Conservation (phyloP, 768 basidiomycete genomes). For the Leccinum olivaceopallidum region DNA sequence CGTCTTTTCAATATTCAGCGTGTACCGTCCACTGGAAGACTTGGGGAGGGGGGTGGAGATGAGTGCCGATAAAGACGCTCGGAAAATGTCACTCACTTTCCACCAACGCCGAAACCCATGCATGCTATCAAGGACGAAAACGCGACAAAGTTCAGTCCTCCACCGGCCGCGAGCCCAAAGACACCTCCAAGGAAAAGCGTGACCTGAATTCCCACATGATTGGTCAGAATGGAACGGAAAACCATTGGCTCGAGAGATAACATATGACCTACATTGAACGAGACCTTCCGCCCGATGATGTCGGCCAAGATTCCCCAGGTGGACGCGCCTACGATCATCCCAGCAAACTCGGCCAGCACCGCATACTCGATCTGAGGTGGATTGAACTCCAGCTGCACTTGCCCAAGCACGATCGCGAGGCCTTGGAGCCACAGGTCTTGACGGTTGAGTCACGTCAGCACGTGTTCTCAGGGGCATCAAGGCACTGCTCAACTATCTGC, state of each 20-base stretch:
- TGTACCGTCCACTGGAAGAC: conserved; percentile 49
- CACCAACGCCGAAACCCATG: conserved; percentile 51
- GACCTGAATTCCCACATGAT: conserved; percentile 15
- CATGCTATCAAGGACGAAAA: conserved; percentile 48
- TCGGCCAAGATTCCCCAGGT: conserved; percentile 52
- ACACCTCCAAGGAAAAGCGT: conserved; percentile 41
- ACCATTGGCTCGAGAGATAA: not conserved
- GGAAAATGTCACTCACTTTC: conserved; percentile 41
- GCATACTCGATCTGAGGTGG: conserved; percentile 46
- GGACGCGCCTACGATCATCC: conserved; percentile 49
- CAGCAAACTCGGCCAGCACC: conserved; percentile 47
- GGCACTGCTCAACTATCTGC: conserved; percentile 42
- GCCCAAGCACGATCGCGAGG: conserved; percentile 45
- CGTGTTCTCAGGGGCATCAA: conserved; percentile 22
- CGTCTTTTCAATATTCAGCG: not conserved
- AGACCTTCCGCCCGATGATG: conserved; percentile 46
- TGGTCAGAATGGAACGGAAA: not conserved
- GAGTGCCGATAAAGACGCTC: conserved; percentile 19
- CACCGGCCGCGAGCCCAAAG: conserved; percentile 53
- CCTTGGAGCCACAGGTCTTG: conserved; percentile 45
- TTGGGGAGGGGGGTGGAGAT: conserved; percentile 14
- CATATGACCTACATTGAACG: conserved; percentile 37
- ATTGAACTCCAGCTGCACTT: conserved; percentile 44
- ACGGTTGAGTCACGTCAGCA: conserved; percentile 7
- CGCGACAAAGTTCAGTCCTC: conserved; percentile 44